Conservation (phyloP, 129 eudicot species). For the Erigeron canadensis region DNA sequence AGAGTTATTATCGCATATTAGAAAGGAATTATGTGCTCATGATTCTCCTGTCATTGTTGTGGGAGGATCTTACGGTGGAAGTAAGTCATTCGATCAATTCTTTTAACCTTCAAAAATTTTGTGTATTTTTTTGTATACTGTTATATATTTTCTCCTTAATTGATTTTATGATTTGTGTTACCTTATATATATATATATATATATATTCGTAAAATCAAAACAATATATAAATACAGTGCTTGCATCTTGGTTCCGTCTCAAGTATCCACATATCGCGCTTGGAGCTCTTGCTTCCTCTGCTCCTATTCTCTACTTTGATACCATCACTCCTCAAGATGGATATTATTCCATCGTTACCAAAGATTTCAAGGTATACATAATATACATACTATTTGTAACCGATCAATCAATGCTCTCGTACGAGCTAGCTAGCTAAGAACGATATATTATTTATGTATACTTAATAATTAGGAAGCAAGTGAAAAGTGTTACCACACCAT, state of each 20-base stretch:
- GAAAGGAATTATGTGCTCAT: constrained; percentile 44
- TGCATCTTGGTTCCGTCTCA: constrained; percentile 83
- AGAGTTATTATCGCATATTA: constrained; percentile 53
- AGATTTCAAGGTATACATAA: constrained; percentile 59
- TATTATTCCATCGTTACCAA: constrained; percentile 54
- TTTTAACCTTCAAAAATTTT: background rate
- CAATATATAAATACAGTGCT: constrained; percentile 65
- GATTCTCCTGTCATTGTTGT: constrained; percentile 64
- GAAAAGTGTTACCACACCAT: constrained; percentile 59
- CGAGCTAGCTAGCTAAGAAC: too few relatives aligned
- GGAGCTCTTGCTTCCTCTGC: constrained; percentile 91
- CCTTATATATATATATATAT: too few relatives aligned
- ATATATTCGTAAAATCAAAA: background rate
- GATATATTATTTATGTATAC: background rate
- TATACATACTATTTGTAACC: too few relatives aligned
- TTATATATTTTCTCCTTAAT: too few relatives aligned
- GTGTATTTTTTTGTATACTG: too few relatives aligned
- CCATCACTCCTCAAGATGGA: constrained; percentile 56
- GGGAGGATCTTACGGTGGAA: constrained; percentile 96
- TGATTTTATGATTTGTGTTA: too few relatives aligned
- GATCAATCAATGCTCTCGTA: too few relatives aligned
- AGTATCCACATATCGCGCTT: constrained; percentile 78
- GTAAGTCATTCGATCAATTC: too few relatives aligned
- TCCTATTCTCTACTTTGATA: constrained; percentile 65
- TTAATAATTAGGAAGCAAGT: constrained; percentile 50